These are phyloP conservation scores for Ampelocalamus luodianensis DNA, from an alignment of 176 grass and related monocot species.

Conservation along the genomic window DNA sequence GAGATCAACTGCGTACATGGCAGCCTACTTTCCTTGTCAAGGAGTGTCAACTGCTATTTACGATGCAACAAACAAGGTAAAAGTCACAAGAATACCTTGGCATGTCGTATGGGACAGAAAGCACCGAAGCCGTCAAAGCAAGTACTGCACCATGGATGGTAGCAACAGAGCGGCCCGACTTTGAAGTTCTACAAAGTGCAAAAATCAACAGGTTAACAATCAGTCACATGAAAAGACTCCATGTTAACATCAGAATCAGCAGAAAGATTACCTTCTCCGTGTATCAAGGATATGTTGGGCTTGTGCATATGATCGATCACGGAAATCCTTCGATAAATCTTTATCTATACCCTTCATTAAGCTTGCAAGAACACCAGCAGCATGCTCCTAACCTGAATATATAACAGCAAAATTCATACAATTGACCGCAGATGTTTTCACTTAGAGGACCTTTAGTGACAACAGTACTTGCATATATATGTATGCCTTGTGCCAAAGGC, in stretches of 20 bases:
- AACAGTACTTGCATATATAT: slow-evolving; percentile 9
- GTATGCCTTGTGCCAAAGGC: slow-evolving; percentile 7
- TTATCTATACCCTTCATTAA: slow-evolving; percentile 93
- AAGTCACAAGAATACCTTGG: slow-evolving; percentile 64
- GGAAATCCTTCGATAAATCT: slow-evolving; percentile 76
- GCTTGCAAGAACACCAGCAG: slow-evolving; percentile 92
- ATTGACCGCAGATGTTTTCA: background rate
- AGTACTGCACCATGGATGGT: slow-evolving; percentile 87
- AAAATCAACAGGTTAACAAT: slow-evolving; percentile 24
- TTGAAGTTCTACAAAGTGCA: slow-evolving; percentile 53
- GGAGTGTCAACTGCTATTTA: background rate
- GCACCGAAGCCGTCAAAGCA: slow-evolving; percentile 86
- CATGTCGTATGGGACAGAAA: slow-evolving; percentile 98
- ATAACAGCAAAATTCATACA: slow-evolving; percentile 23
- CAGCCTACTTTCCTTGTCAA: slow-evolving; percentile 22
- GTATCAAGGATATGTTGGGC: slow-evolving; percentile 60
- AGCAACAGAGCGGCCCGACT: slow-evolving; percentile 61
- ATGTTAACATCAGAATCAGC: background rate
- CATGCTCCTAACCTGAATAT: slow-evolving; percentile 88
- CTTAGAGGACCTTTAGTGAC: slow-evolving; percentile 10
- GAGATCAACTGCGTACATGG: background rate
- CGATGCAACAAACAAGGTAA: slow-evolving; percentile 24
- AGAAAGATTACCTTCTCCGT: slow-evolving; percentile 59
- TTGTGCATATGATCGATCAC: slow-evolving; percentile 72
- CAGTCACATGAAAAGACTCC: background rate